A percentile compares a stretch with the other conserved stretches of the same genome.
Evolutionary conservation across 257 asterid genomes (phyloP).

Genomic region (Capsicum baccatum): DNA sequence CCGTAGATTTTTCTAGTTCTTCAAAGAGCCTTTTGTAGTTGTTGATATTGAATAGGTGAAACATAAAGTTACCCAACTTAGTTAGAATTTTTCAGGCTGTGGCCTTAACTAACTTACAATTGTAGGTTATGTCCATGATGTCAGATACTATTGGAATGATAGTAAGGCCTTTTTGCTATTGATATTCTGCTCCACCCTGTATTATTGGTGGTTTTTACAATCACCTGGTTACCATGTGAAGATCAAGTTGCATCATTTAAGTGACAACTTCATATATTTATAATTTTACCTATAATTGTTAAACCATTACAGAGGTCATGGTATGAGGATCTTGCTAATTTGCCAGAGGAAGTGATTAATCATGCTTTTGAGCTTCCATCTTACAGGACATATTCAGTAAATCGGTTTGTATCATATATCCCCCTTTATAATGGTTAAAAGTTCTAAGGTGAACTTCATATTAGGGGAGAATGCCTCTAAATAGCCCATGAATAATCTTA

Average conservation of each 20-base stretch:
- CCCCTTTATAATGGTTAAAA: slow-evolving; percentile 19
- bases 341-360: slow-evolving; percentile 48
- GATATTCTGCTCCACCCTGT: not conserved
- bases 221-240: slow-evolving; percentile 17
- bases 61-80: not conserved
- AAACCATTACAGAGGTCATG: slow-evolving; percentile 54
- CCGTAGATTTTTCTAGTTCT: not conserved
- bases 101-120: slow-evolving; percentile 1
- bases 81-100: slow-evolving; percentile 17
- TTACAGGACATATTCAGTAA: slow-evolving; percentile 48
- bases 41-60: slow-evolving; percentile 20
- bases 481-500: slow-evolving; percentile 35
- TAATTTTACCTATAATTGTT: slow-evolving; percentile 8
- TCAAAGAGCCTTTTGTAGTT: not conserved
- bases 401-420: slow-evolving; percentile 25
- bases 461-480: slow-evolving; percentile 34
- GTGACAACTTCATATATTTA: not conserved
- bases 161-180: not conserved
- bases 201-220: not conserved
- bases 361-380: slow-evolving; percentile 64
- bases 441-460: not conserved
- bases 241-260: slow-evolving; percentile 5
- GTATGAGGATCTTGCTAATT: slow-evolving; percentile 42
- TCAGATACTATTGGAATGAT: not conserved
- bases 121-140: not conserved